These are phyloP conservation scores for Cercospora zeae-maydis DNA, from an alignment of 2,329 filamentous ascomycete genomes.

Conservation along the genomic window DNA sequence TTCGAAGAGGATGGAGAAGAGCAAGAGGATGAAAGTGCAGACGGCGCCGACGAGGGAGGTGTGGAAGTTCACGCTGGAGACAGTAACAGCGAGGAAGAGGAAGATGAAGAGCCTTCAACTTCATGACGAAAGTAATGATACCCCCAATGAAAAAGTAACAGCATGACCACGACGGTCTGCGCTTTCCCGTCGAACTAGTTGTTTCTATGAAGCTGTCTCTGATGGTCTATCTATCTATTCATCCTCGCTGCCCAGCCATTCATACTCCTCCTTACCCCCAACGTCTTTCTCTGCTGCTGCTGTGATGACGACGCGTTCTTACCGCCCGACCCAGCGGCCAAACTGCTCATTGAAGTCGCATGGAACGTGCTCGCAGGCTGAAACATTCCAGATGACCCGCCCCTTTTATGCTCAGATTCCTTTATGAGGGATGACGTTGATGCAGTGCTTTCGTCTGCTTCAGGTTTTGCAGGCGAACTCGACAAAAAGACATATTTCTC, in stretches of 20 bases:
- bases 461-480: constrained; percentile 39
- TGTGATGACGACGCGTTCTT: constrained; percentile 10
- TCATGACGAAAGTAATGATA: constrained; percentile 15
- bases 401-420: not conserved
- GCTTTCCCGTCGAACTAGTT: not conserved
- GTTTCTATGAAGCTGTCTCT: not conserved
- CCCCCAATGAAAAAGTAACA: constrained; percentile 4
- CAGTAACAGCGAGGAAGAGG: constrained; percentile 1
- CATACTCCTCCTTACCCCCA: constrained; percentile 51
- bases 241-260: constrained; percentile 43
- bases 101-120: not conserved
- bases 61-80: constrained; percentile 14
- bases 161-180: not conserved
- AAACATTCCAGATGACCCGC: constrained; percentile 18
- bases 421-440: not conserved
- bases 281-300: constrained; percentile 41
- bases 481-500: constrained; percentile 49
- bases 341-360: constrained; percentile 41
- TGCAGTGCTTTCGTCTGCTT: constrained; percentile 35
- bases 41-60: constrained; percentile 10
- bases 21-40: constrained; percentile 21
- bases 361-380: constrained; percentile 43
- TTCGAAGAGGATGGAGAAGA: constrained; percentile 36
- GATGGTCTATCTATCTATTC: not conserved
- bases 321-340: not conserved